These are phyloP conservation scores for Pseudocercospora cruenta DNA, from an alignment of 2,329 filamentous ascomycete genomes.

Conservation along the genomic window DNA sequence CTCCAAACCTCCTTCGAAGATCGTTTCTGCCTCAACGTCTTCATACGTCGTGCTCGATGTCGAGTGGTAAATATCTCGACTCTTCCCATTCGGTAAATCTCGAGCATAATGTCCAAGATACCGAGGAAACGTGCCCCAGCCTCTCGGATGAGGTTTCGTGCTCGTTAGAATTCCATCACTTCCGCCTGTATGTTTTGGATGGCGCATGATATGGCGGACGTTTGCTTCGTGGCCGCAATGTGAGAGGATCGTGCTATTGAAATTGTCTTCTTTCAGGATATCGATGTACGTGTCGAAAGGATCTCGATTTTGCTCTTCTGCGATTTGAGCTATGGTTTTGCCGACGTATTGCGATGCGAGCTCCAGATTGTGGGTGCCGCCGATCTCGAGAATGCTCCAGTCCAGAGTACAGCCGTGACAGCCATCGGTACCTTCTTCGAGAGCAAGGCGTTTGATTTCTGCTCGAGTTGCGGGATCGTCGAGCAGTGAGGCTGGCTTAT, in stretches of 20 bases:
- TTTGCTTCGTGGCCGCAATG: conserved; percentile 36
- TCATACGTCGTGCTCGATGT: conserved; percentile 25
- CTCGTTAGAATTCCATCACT: conserved; percentile 35
- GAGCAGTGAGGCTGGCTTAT: conserved; percentile 30
- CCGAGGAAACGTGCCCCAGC: conserved; percentile 36
- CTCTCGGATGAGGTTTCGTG: conserved; percentile 36
- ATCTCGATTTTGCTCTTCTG: conserved; percentile 27
- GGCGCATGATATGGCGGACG: conserved; percentile 35
- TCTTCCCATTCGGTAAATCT: conserved; percentile 29
- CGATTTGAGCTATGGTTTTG: conserved; percentile 34
- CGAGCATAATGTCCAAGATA: conserved; percentile 36
- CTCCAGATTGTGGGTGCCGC: conserved; percentile 29
- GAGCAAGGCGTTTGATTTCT: conserved; percentile 31
- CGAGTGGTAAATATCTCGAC: conserved; percentile 30
- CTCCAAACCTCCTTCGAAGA: conserved; percentile 34
- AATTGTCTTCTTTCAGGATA: conserved; percentile 33
- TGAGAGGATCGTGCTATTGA: conserved; percentile 34
- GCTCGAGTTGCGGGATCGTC: conserved; percentile 25
- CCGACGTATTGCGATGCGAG: conserved; percentile 30
- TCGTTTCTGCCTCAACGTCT: conserved; percentile 27
- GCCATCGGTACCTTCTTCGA: conserved; percentile 33
- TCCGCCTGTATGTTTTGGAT: conserved; percentile 33
- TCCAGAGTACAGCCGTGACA: conserved; percentile 34
- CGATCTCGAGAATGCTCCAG: conserved; percentile 35
- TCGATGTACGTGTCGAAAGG: conserved; percentile 35